These are phyloP conservation scores for Tolypocladium paradoxum DNA, from an alignment of 2,329 filamentous ascomycete species.

Conservation along the genomic window DNA sequence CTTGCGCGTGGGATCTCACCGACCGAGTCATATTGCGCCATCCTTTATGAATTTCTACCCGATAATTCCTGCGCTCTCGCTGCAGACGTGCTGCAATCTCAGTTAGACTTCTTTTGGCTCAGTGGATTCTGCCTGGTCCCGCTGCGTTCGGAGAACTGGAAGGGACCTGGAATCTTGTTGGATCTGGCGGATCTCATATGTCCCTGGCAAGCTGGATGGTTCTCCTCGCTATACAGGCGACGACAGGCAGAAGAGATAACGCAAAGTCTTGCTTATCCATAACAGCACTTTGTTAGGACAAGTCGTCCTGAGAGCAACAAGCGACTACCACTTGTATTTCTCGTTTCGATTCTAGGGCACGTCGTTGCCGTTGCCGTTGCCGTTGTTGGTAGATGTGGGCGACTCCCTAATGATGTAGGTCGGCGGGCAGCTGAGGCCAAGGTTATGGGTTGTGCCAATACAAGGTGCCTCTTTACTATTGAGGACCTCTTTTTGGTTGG, in stretches of 20 bases:
- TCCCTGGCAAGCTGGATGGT: background rate
- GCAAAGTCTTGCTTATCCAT: background rate
- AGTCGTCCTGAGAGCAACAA: too few relatives aligned
- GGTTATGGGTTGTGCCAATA: too few relatives aligned
- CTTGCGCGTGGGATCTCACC: background rate
- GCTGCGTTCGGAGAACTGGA: background rate
- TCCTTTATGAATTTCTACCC: background rate
- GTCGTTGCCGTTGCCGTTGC: too few relatives aligned
- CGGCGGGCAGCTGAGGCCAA: too few relatives aligned
- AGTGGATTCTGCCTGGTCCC: background rate
- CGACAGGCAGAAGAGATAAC: background rate
- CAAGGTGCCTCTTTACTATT: too few relatives aligned
- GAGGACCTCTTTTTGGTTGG: too few relatives aligned
- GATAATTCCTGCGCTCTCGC: background rate
- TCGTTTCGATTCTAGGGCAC: too few relatives aligned
- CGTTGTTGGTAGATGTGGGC: too few relatives aligned
- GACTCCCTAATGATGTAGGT: too few relatives aligned
- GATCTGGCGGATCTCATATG: conserved; percentile 1
- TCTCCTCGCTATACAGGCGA: background rate
- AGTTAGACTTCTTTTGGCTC: background rate
- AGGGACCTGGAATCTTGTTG: background rate
- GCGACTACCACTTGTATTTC: too few relatives aligned
- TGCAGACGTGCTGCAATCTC: background rate
- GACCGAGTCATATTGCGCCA: background rate
- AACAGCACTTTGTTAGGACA: background rate